Conservation (phyloP, 768 basidiomycete species). For the Lentinula sp. region DNA sequence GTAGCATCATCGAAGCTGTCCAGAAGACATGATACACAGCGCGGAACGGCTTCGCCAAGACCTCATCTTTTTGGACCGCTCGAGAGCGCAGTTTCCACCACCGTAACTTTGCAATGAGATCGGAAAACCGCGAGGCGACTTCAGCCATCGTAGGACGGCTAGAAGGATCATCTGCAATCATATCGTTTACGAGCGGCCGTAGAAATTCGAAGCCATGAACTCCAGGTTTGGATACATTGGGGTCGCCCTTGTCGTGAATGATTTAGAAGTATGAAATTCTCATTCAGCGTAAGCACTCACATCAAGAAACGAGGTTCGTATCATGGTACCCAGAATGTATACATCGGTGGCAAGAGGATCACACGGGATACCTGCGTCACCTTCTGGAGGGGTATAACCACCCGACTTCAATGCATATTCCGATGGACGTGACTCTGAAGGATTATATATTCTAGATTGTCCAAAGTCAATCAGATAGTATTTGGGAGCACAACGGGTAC, state of each 20-base stretch:
- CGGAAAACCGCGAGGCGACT: too few relatives aligned
- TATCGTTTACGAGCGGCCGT: too few relatives aligned
- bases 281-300: background rate
- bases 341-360: slow-evolving; percentile 40
- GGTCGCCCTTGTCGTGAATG: background rate
- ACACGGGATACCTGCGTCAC: slow-evolving; percentile 13
- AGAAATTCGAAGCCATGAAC: background rate
- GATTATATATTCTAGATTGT: slow-evolving; percentile 20
- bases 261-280: too few relatives aligned
- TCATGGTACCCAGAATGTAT: slow-evolving; percentile 35
- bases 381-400: slow-evolving; percentile 37
- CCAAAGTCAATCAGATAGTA: slow-evolving; percentile 37
- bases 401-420: slow-evolving; percentile 29
- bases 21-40: too few relatives aligned
- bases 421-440: slow-evolving; percentile 17
- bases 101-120: too few relatives aligned
- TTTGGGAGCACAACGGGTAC: slow-evolving; percentile 21
- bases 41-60: too few relatives aligned
- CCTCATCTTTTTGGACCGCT: too few relatives aligned
- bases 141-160: too few relatives aligned
- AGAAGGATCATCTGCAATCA: too few relatives aligned
- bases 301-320: slow-evolving; percentile 12
- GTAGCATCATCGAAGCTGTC: too few relatives aligned
- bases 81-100: too few relatives aligned
- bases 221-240: background rate